Evolutionary conservation across 2,329 filamentous ascomycete genomes (phyloP), one percentile per base, ranked within the genome.

Genomic region (Exophiala viscosa): DNA sequence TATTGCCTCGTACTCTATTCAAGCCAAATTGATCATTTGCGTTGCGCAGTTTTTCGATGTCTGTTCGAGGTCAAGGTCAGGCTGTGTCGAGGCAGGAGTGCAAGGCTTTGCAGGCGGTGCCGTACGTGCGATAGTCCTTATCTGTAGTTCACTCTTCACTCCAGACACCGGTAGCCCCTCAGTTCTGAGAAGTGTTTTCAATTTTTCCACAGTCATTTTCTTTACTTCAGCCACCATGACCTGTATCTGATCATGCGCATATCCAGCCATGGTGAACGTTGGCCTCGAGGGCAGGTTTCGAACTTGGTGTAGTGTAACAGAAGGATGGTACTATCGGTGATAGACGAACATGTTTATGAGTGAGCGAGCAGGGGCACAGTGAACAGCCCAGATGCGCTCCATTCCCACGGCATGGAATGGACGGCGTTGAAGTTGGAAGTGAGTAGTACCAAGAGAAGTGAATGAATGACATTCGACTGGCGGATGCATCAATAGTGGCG

Each of bases 121-220:
- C 88, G 71, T 77, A 97, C 93, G 81, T 54, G 82, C 76, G 58
- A 86, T 82, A 56, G 96, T 87, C 64, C 92, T 85, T 53, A 75
- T 74, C 71, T 96, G 90, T 54, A 97, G 75, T 38, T 87, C 81
- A 32, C 84, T 82, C 76, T 99, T 99, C 64, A 93, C 86, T 15
- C 93, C 93, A 23, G 86, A 88, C 55, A 88, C 86, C 60, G 82
- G 80, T 33, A 95, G 76, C 42, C 84, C 81, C 72, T 95, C 88
- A 55, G 81, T 76, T 58, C 83, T 80, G 66, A 92, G 87, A 60
- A 97, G 85, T 47, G 78, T 78, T 63, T 90, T 88, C 44, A 96
- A 80, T 63, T 91, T 84, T 54, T 74, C 75, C 65, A 83, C 84
- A 49, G 83, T 73, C 47, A 85, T 69, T 7, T 71, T 76, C 65